phyloP scores from a whole-genome alignment of 805 yeast species.

The Cyberlindnera samutprakarnensis region DNA sequence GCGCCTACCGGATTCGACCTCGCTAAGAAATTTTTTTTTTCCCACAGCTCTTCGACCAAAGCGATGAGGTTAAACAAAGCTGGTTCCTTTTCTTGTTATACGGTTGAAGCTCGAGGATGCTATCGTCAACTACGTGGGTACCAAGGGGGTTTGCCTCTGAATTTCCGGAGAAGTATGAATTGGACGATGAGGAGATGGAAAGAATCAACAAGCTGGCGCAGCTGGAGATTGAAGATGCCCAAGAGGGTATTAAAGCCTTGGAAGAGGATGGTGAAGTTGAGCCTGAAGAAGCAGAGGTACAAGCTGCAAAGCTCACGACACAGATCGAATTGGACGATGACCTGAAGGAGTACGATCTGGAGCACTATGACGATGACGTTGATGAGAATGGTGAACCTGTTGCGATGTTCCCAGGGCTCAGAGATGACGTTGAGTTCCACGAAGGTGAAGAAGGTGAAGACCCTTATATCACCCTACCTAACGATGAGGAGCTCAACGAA shows the following conservation, averaged over 20 bases:
- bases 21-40: no score
- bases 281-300: conserved; percentile 13
- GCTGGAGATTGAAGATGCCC: conserved; percentile 72
- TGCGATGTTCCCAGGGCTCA: conserved; percentile 65
- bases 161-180: conserved; percentile 81
- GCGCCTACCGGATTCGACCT: no score
- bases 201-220: conserved; percentile 83
- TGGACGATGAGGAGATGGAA: conserved; percentile 88
- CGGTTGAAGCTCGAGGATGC: no score
- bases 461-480: conserved; percentile 39
- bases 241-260: conserved; percentile 50
- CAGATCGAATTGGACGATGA: conserved; percentile 73
- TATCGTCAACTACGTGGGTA: conserved; percentile 91
- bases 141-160: conserved; percentile 94
- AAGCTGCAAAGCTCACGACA: conserved; percentile 20
- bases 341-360: conserved; percentile 80
- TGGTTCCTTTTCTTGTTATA: no score
- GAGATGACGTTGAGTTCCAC: conserved; percentile 53
- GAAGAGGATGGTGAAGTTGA: conserved; percentile 16
- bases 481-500: conserved; percentile 52
- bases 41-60: no score
- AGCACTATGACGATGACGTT: conserved; percentile 66
- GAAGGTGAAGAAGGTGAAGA: conserved; percentile 37
- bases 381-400: conserved; percentile 50
- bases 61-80: background rate